Evolutionary conservation across 306 rosid species (phyloP), one percentile per base, ranked within the genome.

Genomic region (Ceratonia siliqua): DNA sequence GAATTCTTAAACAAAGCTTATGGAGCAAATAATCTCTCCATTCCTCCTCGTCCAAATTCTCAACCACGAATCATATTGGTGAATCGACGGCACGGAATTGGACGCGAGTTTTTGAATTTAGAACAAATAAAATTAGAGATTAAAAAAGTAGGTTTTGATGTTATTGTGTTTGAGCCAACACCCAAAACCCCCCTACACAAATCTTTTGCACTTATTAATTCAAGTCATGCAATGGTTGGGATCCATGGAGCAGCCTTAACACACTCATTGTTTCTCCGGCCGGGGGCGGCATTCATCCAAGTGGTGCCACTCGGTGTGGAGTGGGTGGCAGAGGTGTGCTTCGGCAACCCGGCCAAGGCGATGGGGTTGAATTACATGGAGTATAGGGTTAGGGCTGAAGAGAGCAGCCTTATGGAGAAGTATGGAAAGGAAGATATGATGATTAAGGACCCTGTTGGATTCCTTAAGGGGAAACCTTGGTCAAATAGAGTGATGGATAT

Each of bases 191-290:
- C 80, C 3, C 25, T 82, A 52, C 15, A 14, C 0, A 64, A 69
- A 22, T 53, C 87, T 5, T 87, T 76, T 39, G 79, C 25, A 4
- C 43, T 85, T 6, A 18, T 89, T 1, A 67, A 74, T 12, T 81
- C 86, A 12, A 82, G 88, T 58, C 86, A 89, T 41, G 84, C 77
- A 6, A 79, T 85, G 83, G 11, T 87, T 3, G 89, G 84, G 1
- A 68, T 85, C 1, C 89, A 82, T 12, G 89, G 86, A 0, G 89
- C 91, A 0, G 83, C 82, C 15, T 45, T 87, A 0, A 87, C 89
- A 0, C 86, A 82, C 58, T 63, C 46, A 0, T 24, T 87, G 67
- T 87, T 87, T 70, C 80, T 85, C 2, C 70, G 69, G 15, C 75
- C 75, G 0, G 70, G 86, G 0, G 46, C 79, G 0, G 77, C 69